Percentiles rank a stretch among this genome's conserved stretches.
phyloP scores from a whole-genome alignment of 306 rosid species.

The Cicer arietinum region DNA sequence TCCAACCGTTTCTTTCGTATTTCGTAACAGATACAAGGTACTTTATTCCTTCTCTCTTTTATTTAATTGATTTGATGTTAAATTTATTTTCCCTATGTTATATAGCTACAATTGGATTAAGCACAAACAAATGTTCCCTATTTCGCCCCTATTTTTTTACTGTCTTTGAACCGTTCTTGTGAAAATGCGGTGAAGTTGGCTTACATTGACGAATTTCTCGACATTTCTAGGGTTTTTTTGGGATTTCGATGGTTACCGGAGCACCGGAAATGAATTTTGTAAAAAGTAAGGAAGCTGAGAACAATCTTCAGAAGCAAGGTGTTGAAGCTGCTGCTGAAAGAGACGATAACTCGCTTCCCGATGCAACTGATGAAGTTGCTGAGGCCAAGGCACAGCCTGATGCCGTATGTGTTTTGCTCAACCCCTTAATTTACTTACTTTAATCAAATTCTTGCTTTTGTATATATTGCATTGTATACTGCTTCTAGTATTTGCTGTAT shows the following conservation, averaged over 20 bases:
- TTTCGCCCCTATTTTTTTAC: neutral
- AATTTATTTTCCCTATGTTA: neutral
- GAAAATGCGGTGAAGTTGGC: slow-evolving; percentile 18
- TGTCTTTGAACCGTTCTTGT: neutral
- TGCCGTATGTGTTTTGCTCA: slow-evolving; percentile 50
- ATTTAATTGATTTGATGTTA: too few relatives aligned
- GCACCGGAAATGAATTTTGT: slow-evolving; percentile 50
- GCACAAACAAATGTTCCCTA: neutral
- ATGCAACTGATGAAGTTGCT: slow-evolving; percentile 49
- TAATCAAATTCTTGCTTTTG: neutral
- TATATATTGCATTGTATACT: neutral
- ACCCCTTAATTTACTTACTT: slow-evolving; percentile 1
- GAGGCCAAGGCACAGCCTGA: slow-evolving; percentile 41
- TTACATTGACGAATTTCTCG: slow-evolving; percentile 47
- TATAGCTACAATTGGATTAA: neutral
- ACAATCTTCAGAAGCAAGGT: slow-evolving; percentile 55
- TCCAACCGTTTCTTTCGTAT: neutral
- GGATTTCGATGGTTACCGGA: slow-evolving; percentile 44
- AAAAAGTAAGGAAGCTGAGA: slow-evolving; percentile 59
- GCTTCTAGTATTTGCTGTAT: neutral
- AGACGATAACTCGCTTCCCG: slow-evolving; percentile 44
- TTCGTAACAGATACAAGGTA: too few relatives aligned
- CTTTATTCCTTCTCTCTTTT: too few relatives aligned
- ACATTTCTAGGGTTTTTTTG: slow-evolving; percentile 47
- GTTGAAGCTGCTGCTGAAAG: slow-evolving; percentile 46